Evolutionary conservation across 352 stramenopile species (phyloP), one percentile per base, ranked within the genome.

Genomic region (Globisporangium heterothallicum): DNA sequence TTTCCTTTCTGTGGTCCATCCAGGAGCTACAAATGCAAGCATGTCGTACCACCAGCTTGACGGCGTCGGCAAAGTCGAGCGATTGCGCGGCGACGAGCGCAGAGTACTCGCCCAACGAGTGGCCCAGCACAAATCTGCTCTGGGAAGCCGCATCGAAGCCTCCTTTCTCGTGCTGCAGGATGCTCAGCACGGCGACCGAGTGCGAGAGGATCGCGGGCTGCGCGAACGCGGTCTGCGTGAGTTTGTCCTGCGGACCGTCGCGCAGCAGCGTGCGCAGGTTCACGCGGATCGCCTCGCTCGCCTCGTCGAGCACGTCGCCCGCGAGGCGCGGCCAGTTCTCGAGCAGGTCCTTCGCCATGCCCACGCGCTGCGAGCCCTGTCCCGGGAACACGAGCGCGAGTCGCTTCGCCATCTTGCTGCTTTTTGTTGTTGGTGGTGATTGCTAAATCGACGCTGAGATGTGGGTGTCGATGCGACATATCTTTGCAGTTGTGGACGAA

Each of bases 71-170:
- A 38, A 95, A 90, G 1, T 68, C 47, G 44, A 95, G 63, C 36
- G 78, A 61, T 14, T 74, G 61, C 8, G 79, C 72, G 2, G 85
- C 79, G 47, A 91, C 83, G 24, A 95, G 65, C 53, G 85, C 85
- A 59, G 85, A 83, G 66, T 94, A 95, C 63, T 95, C 83, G 42
- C 85, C 85, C 10, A 95, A 64, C 55, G 85, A 95, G 66, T 95
- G 85, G 45, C 85, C 85, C 41, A 93, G 42, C 25, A 73, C 77
- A 21, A 77, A 76, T 8, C 44, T 66, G 34, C n/a, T 72, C 62
- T 13, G 42, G 25, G 64, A 14, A 14, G 21, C 42, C 16, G 78
- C 63, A 25, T 52, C 49, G 14, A 90, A 72, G 47, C 68, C 73
- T 0, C 44, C 45, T 6, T 8, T 36, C 56, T 93, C 82, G 12